Evolutionary conservation across 2,329 filamentous ascomycete genomes (phyloP).

Genomic region (Phialemoniopsis sp.): DNA sequence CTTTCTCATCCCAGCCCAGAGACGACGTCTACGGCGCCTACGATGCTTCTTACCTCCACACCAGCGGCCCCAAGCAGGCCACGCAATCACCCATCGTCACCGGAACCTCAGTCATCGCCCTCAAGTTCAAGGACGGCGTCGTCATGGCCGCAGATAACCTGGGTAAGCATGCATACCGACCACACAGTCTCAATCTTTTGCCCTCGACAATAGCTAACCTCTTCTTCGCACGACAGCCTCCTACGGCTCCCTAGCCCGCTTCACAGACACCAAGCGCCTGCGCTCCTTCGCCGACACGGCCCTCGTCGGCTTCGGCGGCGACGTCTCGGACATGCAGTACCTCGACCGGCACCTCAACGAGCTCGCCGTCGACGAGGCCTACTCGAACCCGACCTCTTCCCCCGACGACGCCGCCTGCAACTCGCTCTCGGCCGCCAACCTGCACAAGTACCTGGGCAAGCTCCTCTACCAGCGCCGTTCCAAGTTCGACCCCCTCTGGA

Average conservation of each 20-base stretch:
- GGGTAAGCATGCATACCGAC: constrained; percentile 49
- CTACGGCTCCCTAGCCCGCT: constrained; percentile 94
- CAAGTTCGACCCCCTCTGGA: constrained; percentile 97
- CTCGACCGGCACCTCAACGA: constrained; percentile 86
- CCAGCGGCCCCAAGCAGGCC: constrained; percentile 69
- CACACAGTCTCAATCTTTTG: no score
- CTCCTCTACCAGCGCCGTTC: constrained; percentile 92
- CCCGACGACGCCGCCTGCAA: constrained; percentile 64
- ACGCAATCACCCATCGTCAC: constrained; percentile 93
- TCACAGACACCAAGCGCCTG: constrained; percentile 94
- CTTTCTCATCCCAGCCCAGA: constrained; percentile 65
- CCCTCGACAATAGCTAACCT: constrained; percentile 4
- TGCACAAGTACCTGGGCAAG: constrained; percentile 95
- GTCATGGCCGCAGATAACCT: constrained; percentile 97
- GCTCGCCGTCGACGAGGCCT: constrained; percentile 85
- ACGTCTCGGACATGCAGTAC: constrained; percentile 99
- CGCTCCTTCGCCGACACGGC: constrained; percentile 80
- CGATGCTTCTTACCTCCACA: constrained; percentile 78
- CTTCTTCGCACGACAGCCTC: constrained; percentile 64
- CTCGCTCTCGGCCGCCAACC: constrained; percentile 80
- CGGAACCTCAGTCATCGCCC: constrained; percentile 88
- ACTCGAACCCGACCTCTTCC: constrained; percentile 44
- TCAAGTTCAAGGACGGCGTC: constrained; percentile 96
- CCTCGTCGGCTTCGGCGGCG: constrained; percentile 90
- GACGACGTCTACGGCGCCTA: constrained; percentile 96